Evolutionary conservation across 306 rosid species (phyloP), one percentile per base, ranked within the genome.

Genomic region (Oxytropis ochrocephala): DNA sequence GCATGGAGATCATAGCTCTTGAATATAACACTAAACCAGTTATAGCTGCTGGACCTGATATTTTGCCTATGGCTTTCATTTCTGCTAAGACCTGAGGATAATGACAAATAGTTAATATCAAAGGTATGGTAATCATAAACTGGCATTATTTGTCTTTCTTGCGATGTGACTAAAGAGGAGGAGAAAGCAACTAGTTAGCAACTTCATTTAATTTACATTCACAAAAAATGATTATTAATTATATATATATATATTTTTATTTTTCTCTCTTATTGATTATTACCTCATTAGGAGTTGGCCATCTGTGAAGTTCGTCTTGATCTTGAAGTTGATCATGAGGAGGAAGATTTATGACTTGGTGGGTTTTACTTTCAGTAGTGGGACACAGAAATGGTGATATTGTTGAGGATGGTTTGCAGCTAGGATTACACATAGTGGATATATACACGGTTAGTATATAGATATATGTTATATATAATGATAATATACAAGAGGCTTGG

Each of bases 1-100:
- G 89, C 99, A 95, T 89, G 44, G 99, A 95, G 79, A 95, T 95
- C 99, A 95, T 89, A 5, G 97, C 96, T 72, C 99, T 71, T 0
- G 96, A 91, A 24, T 95, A 91, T 9, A 89, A 13, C 39, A 95
- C 78, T 2, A 95, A 80, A 1, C 97, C 99, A 0, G 97, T 89
- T 2, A 89, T 33, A 18, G 93, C 78, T 16, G 96, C 85, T 64
- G 99, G 97, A 4, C 89, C 89, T 16, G 97, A 89, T 75, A 95
- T 91, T 74, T 86, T 91, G 54, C 88, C 95, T 78, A 91, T 80
- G 27, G 84, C 99, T 77, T 80, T 89, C 78, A 95, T 80, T 82
- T 95, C 99, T 55, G 51, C 87, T 8, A 87, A n/a, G 9, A 81
- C 88, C 96, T 95, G 90, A 1, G 21, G 36, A 21, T 12, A 16